Conservation (phyloP, 257 asterid species). For the Agastache rugosa region DNA sequence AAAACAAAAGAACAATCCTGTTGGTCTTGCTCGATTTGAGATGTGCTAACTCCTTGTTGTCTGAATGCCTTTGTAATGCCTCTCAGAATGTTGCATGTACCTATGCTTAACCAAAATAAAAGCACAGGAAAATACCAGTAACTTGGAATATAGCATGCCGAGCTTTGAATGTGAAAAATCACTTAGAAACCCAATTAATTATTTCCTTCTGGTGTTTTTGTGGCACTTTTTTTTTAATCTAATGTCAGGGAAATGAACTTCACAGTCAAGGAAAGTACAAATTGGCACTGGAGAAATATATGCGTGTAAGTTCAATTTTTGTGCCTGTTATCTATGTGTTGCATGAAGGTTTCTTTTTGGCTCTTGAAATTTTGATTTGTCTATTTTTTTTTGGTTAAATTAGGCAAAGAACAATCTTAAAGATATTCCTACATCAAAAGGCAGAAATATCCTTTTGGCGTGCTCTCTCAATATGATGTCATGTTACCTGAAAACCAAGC, state of each 20-base stretch:
- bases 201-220: not conserved
- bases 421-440: constrained; percentile 67
- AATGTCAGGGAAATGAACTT: constrained; percentile 83
- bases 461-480: constrained; percentile 99
- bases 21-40: not conserved
- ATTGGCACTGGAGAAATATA: constrained; percentile 80
- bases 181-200: not conserved
- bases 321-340: constrained; percentile 27
- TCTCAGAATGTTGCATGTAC: not conserved
- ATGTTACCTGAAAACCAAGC: constrained; percentile 84
- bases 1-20: not conserved
- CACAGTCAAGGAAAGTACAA: constrained; percentile 78
- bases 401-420: constrained; percentile 91
- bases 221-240: constrained; percentile 29
- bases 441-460: constrained; percentile 64
- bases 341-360: not conserved
- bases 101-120: constrained; percentile 10
- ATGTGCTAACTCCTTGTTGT: constrained; percentile 29
- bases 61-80: not conserved
- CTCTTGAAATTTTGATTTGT: constrained; percentile 25
- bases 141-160: constrained; percentile 7
- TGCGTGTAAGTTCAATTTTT: constrained; percentile 62
- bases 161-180: constrained; percentile 15
- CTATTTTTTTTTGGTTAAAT: constrained; percentile 16
- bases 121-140: constrained; percentile 9